Base-by-base conservation (phyloP, 2,329 filamentous ascomycete genomes). In the Sarocladium oryzae region DNA sequence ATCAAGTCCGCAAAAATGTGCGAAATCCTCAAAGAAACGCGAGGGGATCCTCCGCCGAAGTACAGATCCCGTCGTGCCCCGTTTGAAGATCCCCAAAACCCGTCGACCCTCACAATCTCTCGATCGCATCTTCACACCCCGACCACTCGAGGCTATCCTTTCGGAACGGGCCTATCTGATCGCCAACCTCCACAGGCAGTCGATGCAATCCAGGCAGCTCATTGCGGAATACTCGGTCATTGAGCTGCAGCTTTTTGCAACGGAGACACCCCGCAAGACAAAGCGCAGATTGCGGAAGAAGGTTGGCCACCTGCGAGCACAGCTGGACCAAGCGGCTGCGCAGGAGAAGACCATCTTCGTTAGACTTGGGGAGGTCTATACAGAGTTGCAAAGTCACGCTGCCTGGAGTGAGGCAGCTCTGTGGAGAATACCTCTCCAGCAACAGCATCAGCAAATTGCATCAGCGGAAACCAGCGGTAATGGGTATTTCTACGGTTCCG, bases 151-250 rank as follows among this genome's bases (percentile, higher is more conserved):
- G 16, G 68, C 70, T 4, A 64, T 79, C 3, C 67, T 71, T 50
- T 60, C 62, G 3, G 77, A 83, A 56, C 66, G 69, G 11, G 61
- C 69, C 6, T 78, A 79, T 53, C 69, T 81, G 16, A 52, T 68
- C 1, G 54, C 61, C 16, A 62, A 60, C 9, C 67, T 81, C 0
- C 67, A 73, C 21, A 58, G 63, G 4, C 70, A 76, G 49, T 69
- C 69, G 32, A 40, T 53, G 5, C 65, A 65, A 6, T 66, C 71
- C 0, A 60, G 61, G 1, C 60, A 66, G 0, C 60, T 79, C 6
- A 67, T 74, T 26, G 58, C 60, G 9, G 62, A 62, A 24, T 69
- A 78, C 20, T 61, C 66, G 1, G 43, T 51, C 0, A 40, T 71
- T 2, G 71, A 77, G 26, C 61, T 63, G 3, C 55, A 60, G 28